Evolutionary conservation across 2,329 filamentous ascomycete species (phyloP).

Genomic region (Aspergillus ruber): DNA sequence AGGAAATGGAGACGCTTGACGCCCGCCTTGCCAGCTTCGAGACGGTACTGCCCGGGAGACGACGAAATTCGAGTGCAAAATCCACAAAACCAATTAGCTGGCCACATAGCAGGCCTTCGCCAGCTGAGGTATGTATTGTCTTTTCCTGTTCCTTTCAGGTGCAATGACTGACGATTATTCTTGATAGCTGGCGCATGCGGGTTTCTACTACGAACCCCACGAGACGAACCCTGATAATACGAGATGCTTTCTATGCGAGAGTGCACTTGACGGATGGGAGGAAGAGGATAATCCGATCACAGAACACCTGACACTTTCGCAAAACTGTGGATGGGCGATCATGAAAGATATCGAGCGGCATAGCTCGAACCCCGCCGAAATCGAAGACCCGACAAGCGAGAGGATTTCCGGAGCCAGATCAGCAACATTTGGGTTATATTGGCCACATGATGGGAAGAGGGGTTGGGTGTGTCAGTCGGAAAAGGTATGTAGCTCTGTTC

Average conservation of each 20-base stretch:
- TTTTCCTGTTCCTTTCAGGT: neutral
- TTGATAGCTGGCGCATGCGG: constrained; percentile 73
- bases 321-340: constrained; percentile 81
- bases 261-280: constrained; percentile 88
- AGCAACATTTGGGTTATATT: constrained; percentile 74
- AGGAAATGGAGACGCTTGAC: constrained; percentile 58
- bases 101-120: constrained; percentile 67
- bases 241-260: constrained; percentile 78
- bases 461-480: constrained; percentile 86
- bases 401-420: constrained; percentile 70
- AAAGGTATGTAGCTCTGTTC: constrained; percentile 53
- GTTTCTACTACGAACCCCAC: constrained; percentile 81
- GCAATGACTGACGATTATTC: constrained; percentile 8
- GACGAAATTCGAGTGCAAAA: constrained; percentile 60
- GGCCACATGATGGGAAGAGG: constrained; percentile 84
- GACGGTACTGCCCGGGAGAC: constrained; percentile 57
- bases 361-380: constrained; percentile 40
- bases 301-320: constrained; percentile 80
- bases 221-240: constrained; percentile 76
- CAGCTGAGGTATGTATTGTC: constrained; percentile 52
- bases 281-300: constrained; percentile 71
- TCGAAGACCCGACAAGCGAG: constrained; percentile 67
- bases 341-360: constrained; percentile 53
- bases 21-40: constrained; percentile 78
- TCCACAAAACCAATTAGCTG: constrained; percentile 58